Evolutionary conservation across 192 early-diverging fungal genomes (phyloP).

Genomic region (Podila verticillata): DNA sequence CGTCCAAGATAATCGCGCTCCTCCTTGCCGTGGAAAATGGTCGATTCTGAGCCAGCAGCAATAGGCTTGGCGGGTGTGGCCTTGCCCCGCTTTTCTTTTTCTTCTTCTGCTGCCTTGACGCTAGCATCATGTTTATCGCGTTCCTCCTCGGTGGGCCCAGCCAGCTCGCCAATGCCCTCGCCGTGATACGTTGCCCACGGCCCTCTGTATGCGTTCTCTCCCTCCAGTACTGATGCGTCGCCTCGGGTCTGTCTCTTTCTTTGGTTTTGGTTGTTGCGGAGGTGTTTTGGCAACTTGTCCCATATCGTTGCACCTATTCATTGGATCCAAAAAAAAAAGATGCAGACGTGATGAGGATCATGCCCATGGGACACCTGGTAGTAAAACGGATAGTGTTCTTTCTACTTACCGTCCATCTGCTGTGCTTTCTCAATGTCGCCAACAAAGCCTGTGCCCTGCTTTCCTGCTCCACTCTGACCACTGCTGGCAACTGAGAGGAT

Average conservation of each 20-base stretch:
- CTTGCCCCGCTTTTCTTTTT: constrained; percentile 47
- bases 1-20: constrained; percentile 93
- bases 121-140: constrained; percentile 60
- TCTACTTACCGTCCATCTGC: constrained; percentile 55
- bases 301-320: constrained; percentile 47
- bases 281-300: constrained; percentile 50
- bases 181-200: constrained; percentile 96
- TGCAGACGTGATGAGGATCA: too few species aligned
- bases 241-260: constrained; percentile 81
- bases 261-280: constrained; percentile 55
- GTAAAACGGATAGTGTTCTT: too few species aligned
- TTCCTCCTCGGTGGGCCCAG: constrained; percentile 66
- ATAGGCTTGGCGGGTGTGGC: constrained; percentile 40
- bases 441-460: constrained; percentile 67
- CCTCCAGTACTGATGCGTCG: constrained; percentile 77
- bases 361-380: too few species aligned
- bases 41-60: constrained; percentile 74
- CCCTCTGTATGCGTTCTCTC: constrained; percentile 82
- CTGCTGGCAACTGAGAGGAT: constrained; percentile 37
- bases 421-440: constrained; percentile 68
- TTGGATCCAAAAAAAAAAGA: too few species aligned
- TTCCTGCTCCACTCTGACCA: constrained; percentile 56
- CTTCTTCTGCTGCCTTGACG: constrained; percentile 52
- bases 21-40: constrained; percentile 86
- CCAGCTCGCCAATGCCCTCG: constrained; percentile 71